Evolutionary conservation across 768 basidiomycete species (phyloP), one percentile per base, ranked within the genome.

Genomic region (Pisolithus orientalis): DNA sequence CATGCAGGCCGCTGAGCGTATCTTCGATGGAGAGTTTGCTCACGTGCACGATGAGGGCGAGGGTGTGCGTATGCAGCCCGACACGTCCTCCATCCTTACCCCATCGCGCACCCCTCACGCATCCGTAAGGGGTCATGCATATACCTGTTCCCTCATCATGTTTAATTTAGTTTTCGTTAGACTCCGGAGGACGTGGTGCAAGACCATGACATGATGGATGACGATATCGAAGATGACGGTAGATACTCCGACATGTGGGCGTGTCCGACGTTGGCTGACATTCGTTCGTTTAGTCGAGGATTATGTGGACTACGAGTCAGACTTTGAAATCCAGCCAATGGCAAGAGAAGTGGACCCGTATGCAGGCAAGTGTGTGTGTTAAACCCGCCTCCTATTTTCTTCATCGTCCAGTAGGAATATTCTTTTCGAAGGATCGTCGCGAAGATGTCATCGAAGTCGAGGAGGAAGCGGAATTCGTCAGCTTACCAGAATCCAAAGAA

Each of bases 361-460:
- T 65, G 84, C 91, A 57, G 90, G 92, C 82, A 68, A 57, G 71
- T 52, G 32, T 40, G 27, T 31, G 34, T 45, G 21, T 9, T 53
- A 7, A 39, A 34, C 25, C 21, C 25, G 13, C 47, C 53, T 40
- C 53, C 51, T 56, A 48, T 17, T 50, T 10, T 21, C 24, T 45
- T 57, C 46, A 59, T 48, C 53, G 14, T 44, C 5, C 38, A 39
- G 5, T 53, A 92, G 92, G 90, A 24, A 82, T 95, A 49, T 95
- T 95, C 76, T 96, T 94, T 68, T 95, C 93, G 40, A 95, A 95
- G 72, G 91, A 94, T 64, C 80, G 94, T 45, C 80, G 82, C 39
- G 94, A 95, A 69, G 89, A 90, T 67, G 87, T 94, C 37, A 90
- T 94, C 44, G 93, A 96, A 71, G 82, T 94, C 1, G 87, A 94